A percentile compares a stretch with the other conserved stretches of the same genome.
These are phyloP conservation scores for Globisporangium solare DNA, from an alignment of 352 stramenopile genomes.

Conservation along the genomic window DNA sequence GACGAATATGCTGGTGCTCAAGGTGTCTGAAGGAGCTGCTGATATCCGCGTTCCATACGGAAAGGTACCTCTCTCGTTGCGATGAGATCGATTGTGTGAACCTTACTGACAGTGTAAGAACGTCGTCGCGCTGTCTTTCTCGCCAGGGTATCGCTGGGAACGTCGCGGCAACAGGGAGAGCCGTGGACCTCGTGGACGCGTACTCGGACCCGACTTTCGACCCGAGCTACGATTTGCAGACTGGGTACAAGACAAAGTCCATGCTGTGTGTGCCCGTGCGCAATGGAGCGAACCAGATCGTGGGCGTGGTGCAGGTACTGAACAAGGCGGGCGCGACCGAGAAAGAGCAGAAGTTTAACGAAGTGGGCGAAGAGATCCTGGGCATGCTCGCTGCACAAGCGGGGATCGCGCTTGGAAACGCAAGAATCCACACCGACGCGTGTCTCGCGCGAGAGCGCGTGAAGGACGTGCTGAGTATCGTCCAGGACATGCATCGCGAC, in stretches of 20 bases:
- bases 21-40: slow-evolving; percentile 79
- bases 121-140: no score
- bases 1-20: slow-evolving; percentile 80
- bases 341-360: slow-evolving; percentile 63
- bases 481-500: slow-evolving; percentile 89
- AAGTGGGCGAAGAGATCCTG: slow-evolving; percentile 87
- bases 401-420: slow-evolving; percentile 85
- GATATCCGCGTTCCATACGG: slow-evolving; percentile 84
- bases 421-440: slow-evolving; percentile 59
- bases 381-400: slow-evolving; percentile 81
- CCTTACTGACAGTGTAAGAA: no score
- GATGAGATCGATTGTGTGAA: not conserved
- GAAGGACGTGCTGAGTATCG: slow-evolving; percentile 82
- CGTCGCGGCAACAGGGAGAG: slow-evolving; percentile 72
- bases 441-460: slow-evolving; percentile 54
- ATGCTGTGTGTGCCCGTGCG: slow-evolving; percentile 91
- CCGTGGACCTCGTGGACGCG: slow-evolving; percentile 89
- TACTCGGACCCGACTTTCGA: slow-evolving; percentile 94
- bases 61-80: slow-evolving; percentile 30
- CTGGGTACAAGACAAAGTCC: slow-evolving; percentile 88
- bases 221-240: slow-evolving; percentile 87
- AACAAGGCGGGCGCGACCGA: slow-evolving; percentile 74
- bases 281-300: slow-evolving; percentile 69
- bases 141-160: slow-evolving; percentile 83
- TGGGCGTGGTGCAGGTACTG: slow-evolving; percentile 89